Base-by-base conservation (phyloP, 176 grass and related monocot species). In the Alloteropsis semialata region DNA sequence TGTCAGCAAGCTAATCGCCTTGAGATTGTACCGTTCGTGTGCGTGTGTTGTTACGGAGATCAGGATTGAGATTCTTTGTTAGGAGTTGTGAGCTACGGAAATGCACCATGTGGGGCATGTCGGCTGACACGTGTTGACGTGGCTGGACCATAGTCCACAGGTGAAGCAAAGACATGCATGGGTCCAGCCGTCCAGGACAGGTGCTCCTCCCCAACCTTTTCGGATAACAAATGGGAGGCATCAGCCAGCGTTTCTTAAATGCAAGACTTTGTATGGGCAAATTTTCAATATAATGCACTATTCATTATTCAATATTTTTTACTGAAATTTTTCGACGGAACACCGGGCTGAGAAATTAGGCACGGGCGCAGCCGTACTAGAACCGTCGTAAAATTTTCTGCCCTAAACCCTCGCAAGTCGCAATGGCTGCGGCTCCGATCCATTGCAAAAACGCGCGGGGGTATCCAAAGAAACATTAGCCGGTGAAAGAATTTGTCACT, bases 71-170 rank as follows among this genome's bases (percentile, higher is more conserved):
- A 62, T 30, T 25, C 57, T n/a, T 15, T 43, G 1, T 8, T 46
- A 21, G 57, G 46, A 60, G 48, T 55, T 70, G 79, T 39, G 28
- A 33, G 56, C 64, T 22, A 63, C 42, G 32, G 34, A 45, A 44
- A 43, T 33, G 62, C 25, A 28, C 64, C 37, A 84, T 45, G 62
- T 46, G 82, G 3, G 36, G 10, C 17, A 27, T 58, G 74, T 84
- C 62, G 38, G 49, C 53, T 84, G 65, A 59, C 54, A 67, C 28
- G n/a, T 57, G 41, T 75, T 66, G 34, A 75, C 59, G 34, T 75
- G 70, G 69, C 22, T 38, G 22, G 65, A 69, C 66, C n/a, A 41
- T n/a, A 42, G 65, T 42, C 37, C 19, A 5, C 37, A 37, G 55
- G 9, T 5, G n/a, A 58, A 58, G 55, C 55, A 58, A 58, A 58